phyloP scores from a whole-genome alignment of 139 green algal species.

The Chlorella sorokiniana region DNA sequence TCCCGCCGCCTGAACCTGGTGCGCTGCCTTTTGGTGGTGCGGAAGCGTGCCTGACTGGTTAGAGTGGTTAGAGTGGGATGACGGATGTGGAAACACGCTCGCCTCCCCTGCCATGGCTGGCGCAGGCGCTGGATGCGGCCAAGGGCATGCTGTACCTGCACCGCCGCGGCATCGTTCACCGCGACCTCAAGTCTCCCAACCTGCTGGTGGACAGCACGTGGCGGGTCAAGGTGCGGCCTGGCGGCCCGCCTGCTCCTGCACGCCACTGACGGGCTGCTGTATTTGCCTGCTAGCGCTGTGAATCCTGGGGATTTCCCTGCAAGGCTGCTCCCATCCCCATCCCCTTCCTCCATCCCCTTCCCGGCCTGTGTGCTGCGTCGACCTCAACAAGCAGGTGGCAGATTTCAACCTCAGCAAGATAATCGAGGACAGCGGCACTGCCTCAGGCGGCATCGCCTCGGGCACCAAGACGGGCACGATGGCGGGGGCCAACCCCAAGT shows the following conservation, averaged over 20 bases:
- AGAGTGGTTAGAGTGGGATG: neutral
- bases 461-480: constrained; percentile 29
- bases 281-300: neutral
- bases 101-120: neutral
- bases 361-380: neutral
- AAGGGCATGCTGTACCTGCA: constrained; percentile 66
- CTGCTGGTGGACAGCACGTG: constrained; percentile 57
- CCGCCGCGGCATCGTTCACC: constrained; percentile 52
- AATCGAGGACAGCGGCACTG: constrained; percentile 45
- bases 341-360: neutral
- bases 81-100: too few relatives aligned
- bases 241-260: neutral
- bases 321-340: too few relatives aligned
- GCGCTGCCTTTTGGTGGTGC: neutral
- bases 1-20: constrained; percentile 48
- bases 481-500: constrained; percentile 51
- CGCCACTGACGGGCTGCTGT: neutral
- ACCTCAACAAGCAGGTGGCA: neutral
- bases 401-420: constrained; percentile 60
- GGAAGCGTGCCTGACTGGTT: neutral
- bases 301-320: neutral
- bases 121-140: constrained; percentile 49
- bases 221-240: constrained; percentile 47
- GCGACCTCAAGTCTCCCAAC: constrained; percentile 60
- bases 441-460: too few relatives aligned